phyloP scores from a whole-genome alignment of 1,284 basidiomycete genomes.

The Anthracocystis panici-leucophaei region DNA sequence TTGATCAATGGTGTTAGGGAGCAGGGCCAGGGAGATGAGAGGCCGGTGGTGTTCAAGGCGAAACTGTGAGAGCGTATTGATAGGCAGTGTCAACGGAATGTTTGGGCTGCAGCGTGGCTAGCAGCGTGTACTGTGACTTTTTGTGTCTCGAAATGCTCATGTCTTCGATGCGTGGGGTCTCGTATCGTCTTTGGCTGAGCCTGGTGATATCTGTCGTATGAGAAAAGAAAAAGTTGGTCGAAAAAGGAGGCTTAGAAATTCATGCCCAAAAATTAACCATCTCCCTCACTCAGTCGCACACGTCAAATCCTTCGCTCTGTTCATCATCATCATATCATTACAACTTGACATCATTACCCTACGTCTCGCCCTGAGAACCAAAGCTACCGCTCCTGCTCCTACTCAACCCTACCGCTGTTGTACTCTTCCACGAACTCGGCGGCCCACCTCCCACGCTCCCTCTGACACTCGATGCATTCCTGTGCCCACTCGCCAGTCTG shows the following conservation, averaged over 20 bases:
- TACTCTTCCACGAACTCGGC: constrained; percentile 43
- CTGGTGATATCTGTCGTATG: too few species aligned
- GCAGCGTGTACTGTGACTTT: too few species aligned
- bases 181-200: too few species aligned
- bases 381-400: constrained; percentile 87
- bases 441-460: constrained; percentile 35
- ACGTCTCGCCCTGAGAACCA: constrained; percentile 13
- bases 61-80: constrained; percentile 14
- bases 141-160: too few species aligned
- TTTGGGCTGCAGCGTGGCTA: too few species aligned
- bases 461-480: constrained; percentile 18
- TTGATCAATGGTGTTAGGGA: constrained; percentile 37
- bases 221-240: not conserved
- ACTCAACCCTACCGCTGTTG: constrained; percentile 67
- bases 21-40: constrained; percentile 11
- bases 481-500: constrained; percentile 23
- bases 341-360: not conserved
- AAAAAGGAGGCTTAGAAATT: constrained; percentile 3
- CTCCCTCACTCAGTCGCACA: not conserved
- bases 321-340: constrained; percentile 13
- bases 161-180: too few species aligned
- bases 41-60: constrained; percentile 18
- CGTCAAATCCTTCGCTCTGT: not conserved
- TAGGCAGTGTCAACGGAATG: too few species aligned
- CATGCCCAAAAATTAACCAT: too few species aligned